Conservation (phyloP, 2,329 filamentous ascomycete species). For the Botrytis sinoallii region DNA sequence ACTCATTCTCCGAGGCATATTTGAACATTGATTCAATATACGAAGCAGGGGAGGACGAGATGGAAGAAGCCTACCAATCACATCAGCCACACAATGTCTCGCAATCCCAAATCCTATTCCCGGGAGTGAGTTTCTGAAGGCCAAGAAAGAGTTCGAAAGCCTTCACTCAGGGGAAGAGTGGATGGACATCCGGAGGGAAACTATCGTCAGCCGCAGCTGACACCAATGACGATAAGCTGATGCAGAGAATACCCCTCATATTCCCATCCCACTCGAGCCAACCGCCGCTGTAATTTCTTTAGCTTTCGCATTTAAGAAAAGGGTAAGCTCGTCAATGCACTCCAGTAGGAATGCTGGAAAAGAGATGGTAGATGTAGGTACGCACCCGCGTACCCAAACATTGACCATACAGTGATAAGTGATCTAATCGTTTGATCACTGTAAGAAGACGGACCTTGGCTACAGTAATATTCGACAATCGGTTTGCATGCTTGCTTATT, state of each 20-base stretch:
- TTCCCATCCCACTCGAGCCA: not conserved
- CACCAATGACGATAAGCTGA: constrained; percentile 1
- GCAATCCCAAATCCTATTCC: not conserved
- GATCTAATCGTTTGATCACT: not conserved
- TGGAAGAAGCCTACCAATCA: not conserved
- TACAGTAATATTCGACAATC: not conserved
- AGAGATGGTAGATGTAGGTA: not conserved
- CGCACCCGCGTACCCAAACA: not conserved
- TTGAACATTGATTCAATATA: not conserved
- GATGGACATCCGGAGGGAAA: not conserved
- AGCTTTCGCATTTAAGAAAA: constrained; percentile 3
- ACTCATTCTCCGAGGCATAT: not conserved
- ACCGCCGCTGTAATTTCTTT: not conserved
- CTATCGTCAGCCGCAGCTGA: constrained; percentile 5
- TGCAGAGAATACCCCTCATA: not conserved
- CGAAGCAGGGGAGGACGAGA: not conserved
- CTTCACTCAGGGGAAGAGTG: not conserved
- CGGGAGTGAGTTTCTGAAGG: not conserved
- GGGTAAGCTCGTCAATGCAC: not conserved
- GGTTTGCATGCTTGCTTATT: not conserved
- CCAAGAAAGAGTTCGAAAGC: not conserved
- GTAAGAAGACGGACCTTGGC: not conserved
- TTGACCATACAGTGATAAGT: not conserved
- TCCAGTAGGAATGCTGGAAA: too few relatives aligned
- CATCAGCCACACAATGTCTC: not conserved